These are phyloP conservation scores for Euclidium syriacum DNA, from an alignment of 345 rosid species.

Conservation along the genomic window DNA sequence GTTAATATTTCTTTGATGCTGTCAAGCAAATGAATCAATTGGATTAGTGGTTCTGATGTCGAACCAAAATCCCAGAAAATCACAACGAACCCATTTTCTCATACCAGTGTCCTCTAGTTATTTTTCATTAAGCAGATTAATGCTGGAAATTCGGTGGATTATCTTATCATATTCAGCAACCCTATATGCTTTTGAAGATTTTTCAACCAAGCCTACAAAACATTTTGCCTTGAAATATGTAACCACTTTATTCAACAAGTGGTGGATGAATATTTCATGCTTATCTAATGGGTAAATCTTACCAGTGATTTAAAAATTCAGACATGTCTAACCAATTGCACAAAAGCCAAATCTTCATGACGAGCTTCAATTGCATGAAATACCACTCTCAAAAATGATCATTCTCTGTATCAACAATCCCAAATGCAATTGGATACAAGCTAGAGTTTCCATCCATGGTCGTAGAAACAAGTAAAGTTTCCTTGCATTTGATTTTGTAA, in stretches of 20 bases:
- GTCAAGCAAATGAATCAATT: too few relatives aligned
- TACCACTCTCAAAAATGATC: not conserved
- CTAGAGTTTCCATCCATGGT: not conserved
- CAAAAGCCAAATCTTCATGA: not conserved
- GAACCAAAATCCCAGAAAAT: not conserved
- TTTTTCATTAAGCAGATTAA: not conserved
- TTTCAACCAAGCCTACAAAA: not conserved
- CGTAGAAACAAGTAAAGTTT: not conserved
- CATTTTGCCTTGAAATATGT: not conserved
- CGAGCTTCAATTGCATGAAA: not conserved
- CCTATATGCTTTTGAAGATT: too few relatives aligned
- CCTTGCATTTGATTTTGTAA: not conserved
- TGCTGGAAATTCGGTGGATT: not conserved
- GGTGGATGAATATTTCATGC: not conserved
- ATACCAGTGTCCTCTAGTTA: not conserved
- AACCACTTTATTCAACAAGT: not conserved
- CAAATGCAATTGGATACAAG: not conserved
- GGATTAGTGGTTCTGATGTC: not conserved
- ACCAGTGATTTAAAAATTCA: not conserved
- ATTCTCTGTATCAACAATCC: not conserved
- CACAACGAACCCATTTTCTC: too few relatives aligned
- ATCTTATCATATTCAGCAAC: not conserved
- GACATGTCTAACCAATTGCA: not conserved
- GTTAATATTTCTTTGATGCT: too few relatives aligned
- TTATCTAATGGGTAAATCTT: not conserved